These are phyloP conservation scores for Diutina catenulata DNA, from an alignment of 1,139 yeast genomes.

Conservation along the genomic window DNA sequence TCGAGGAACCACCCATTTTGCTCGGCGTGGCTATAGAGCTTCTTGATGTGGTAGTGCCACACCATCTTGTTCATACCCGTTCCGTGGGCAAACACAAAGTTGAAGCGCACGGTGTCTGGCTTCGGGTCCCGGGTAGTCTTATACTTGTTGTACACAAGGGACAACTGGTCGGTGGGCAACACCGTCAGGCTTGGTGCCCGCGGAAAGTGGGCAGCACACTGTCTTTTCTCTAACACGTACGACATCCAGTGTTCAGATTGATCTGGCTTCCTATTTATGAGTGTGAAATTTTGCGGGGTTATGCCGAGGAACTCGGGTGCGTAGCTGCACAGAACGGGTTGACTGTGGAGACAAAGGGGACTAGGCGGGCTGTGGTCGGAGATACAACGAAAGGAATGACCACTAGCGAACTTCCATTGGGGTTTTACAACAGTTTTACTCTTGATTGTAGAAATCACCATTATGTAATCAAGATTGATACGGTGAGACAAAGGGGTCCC, in stretches of 20 bases:
- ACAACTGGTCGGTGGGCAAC: neutral
- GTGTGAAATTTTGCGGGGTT: too few relatives aligned
- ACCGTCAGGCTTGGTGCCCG: constrained; percentile 3
- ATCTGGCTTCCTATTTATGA: too few relatives aligned
- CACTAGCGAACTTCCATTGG: too few relatives aligned
- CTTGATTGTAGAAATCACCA: too few relatives aligned
- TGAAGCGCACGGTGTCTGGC: constrained; percentile 15
- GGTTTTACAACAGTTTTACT: too few relatives aligned
- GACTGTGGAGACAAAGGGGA: too few relatives aligned
- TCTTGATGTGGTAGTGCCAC: constrained; percentile 48
- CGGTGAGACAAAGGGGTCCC: too few relatives aligned
- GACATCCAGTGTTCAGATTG: neutral
- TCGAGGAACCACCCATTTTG: constrained; percentile 11
- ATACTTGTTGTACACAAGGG: constrained; percentile 1
- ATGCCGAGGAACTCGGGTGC: too few relatives aligned
- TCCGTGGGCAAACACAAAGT: constrained; percentile 55
- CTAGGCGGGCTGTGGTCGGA: too few relatives aligned
- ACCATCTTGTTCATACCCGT: constrained; percentile 57
- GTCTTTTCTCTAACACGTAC: neutral
- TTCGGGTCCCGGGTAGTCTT: neutral
- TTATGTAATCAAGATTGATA: too few relatives aligned
- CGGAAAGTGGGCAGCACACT: neutral
- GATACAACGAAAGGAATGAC: too few relatives aligned
- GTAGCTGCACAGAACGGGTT: too few relatives aligned
- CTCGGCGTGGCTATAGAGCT: constrained; percentile 19